Evolutionary conservation across 169 alveolate genomes (phyloP), one percentile per base, ranked within the genome.

Genomic region (Eimeria necatrix): DNA sequence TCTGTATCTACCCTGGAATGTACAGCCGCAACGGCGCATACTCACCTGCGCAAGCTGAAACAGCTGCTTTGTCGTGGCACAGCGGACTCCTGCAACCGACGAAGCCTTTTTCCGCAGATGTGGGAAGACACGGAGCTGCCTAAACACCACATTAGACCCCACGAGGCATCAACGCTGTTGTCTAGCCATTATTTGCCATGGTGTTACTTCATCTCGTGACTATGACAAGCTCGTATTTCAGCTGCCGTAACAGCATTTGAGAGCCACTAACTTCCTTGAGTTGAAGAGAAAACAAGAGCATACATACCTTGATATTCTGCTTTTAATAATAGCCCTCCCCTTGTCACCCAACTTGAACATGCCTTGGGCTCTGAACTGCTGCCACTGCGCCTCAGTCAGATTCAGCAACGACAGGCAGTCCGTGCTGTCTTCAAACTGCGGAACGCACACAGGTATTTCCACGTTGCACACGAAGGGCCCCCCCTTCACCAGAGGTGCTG

Each of bases 91-190:
- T 2, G 91, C 91, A 14, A 83, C 91, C 3, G 91, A 61, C 10
- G 91, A 83, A 56, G 91, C 91, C 91, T 74, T n/a, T 53, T 83
- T 83, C 51, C 91, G 91, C 24, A 83, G 76, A 32, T 83, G 91
- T 4, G 91, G 91, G 56, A 83, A 83, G 32, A 83, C 91, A 74
- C 91, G 91, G 41, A 83, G 91, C 91, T 83, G 91, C 41, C 91
- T 83, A 74, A 24, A 56, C 91, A 83, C 76, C 91, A 2, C 91
- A 83, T 32, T 32, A 0, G 68, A 56, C 0, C 12, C 68, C 68
- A 18, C 68, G 20, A 56, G 2, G 68, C 68, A 56, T 2, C 68
- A 56, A 56, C 68, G 68, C 22, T 0, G 68, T 56, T 10, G 20
- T 56, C 4, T 56, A 1, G 1, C 68, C 68, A 18, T 56, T 0